Evolutionary conservation across 2,329 filamentous ascomycete genomes (phyloP).

Genomic region (Alternaria sp.): DNA sequence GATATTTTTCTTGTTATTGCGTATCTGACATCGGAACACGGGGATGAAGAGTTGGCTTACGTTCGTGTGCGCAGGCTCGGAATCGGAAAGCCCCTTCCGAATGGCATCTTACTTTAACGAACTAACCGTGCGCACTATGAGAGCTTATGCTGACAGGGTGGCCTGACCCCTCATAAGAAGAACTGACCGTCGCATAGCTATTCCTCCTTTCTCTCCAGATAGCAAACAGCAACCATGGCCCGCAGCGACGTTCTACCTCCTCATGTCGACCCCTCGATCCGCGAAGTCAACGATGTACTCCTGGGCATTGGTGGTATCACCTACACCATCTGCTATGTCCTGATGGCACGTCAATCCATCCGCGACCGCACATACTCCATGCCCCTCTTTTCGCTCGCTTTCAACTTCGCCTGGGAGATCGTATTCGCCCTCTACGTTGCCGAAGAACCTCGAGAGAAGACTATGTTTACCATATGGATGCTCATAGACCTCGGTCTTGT

Average conservation of each 20-base stretch:
- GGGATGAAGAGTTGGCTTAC: background rate
- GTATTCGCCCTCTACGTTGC: slow-evolving; percentile 60
- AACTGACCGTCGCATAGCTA: background rate
- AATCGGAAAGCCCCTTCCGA: background rate
- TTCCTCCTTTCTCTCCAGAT: background rate
- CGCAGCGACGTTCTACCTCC: slow-evolving; percentile 21
- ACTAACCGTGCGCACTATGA: background rate
- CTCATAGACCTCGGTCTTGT: slow-evolving; percentile 60
- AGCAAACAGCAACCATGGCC: background rate
- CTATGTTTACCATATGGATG: slow-evolving; percentile 60
- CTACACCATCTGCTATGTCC: slow-evolving; percentile 52
- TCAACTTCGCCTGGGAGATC: slow-evolving; percentile 64
- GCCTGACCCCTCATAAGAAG: background rate
- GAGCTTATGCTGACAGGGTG: background rate
- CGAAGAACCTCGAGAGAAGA: slow-evolving; percentile 55
- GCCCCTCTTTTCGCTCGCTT: slow-evolving; percentile 59
- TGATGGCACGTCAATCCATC: slow-evolving; percentile 59
- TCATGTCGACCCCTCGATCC: slow-evolving; percentile 27
- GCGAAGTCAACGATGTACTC: slow-evolving; percentile 19
- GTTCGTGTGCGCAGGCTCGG: background rate
- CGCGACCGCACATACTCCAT: slow-evolving; percentile 60
- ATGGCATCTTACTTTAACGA: background rate
- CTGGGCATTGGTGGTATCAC: slow-evolving; percentile 26
- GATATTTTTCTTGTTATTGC: background rate
- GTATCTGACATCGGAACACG: background rate